Evolutionary conservation across 306 rosid genomes (phyloP), one percentile per base, ranked within the genome.

Genomic region (Echinosophora koreensis): DNA sequence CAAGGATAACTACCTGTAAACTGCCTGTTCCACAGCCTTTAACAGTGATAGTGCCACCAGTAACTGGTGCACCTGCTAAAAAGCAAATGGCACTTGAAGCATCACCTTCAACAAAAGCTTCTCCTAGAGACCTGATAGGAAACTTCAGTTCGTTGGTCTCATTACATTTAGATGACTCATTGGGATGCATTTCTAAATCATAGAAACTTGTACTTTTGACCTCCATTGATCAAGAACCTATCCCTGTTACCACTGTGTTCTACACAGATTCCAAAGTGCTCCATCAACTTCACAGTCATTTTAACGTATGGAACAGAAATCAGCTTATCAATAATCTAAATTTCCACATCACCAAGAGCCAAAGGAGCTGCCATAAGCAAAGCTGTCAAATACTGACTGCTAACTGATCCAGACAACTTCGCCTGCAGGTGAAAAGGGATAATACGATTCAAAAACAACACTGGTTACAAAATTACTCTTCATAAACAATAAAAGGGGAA

Each of bases 81-180:
- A 96, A 96, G 93, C 93, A 96, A 84, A 98, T 96, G 75, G 99
- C 97, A 85, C 99, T 96, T 14, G 98, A 96, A 79, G 99, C 99
- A 78, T 96, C 99, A 8, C 99, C 99, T 87, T 96, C 99, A 3
- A 96, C 99, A 85, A 83, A 96, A 78, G 97, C 96, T 60, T 85
- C 88, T 69, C 98, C 97, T 34, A 97, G 96, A 77, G 99, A 89
- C 89, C 99, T 96, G 81, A 72, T 14, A 46, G 22, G 41, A 81
- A 69, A 79, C 9, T 63, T 69, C 69, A 76, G 18, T 35, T 76
- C 51, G n/a, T 81, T 60, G 82, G 42, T 58, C 61, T 54, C 51
- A 54, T 28, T 39, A 15, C 51, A 55, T 67, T 73, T 52, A 60
- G 50, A 61, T 71, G 52, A 42, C 62, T 73, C 44, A 65, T 78